A percentile compares a stretch with the other conserved stretches of the same genome.
Conservation (phyloP, 108 stramenopile genomes). For the Pseudonitzschia delicatissima region DNA sequence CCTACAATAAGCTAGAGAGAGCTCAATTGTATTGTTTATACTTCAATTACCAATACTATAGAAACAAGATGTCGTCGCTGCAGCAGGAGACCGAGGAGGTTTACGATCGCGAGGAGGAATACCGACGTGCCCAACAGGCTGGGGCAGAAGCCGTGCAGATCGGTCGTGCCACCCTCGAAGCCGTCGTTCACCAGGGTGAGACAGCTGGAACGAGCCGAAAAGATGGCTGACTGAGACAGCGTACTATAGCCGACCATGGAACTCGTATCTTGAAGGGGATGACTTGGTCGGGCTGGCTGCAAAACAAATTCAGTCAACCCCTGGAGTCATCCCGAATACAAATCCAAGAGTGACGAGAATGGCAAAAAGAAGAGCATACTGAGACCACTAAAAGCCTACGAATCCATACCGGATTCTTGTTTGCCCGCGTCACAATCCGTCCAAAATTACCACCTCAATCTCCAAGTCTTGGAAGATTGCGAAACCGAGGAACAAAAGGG, state of each 20-base stretch:
- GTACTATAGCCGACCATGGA: constrained; percentile 53
- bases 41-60: too few species aligned
- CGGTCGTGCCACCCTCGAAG: constrained; percentile 47
- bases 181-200: constrained; percentile 46
- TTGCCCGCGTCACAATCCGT: constrained; percentile 42
- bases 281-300: constrained; percentile 67
- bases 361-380: neutral
- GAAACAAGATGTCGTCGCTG: too few species aligned
- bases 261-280: constrained; percentile 48
- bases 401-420: constrained; percentile 31
- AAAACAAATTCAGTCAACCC: constrained; percentile 50
- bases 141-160: constrained; percentile 46
- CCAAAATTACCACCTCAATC: constrained; percentile 55
- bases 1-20: too few species aligned
- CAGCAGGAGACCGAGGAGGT: neutral
- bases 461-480: constrained; percentile 48
- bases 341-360: neutral
- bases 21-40: too few species aligned
- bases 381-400: constrained; percentile 34
- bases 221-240: constrained; percentile 43
- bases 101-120: constrained; percentile 41
- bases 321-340: constrained; percentile 31
- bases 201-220: constrained; percentile 40
- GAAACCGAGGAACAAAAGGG: constrained; percentile 50
- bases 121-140: constrained; percentile 44